phyloP scores from a whole-genome alignment of 2,329 filamentous ascomycete genomes.

The Trichoderma asperellum region DNA sequence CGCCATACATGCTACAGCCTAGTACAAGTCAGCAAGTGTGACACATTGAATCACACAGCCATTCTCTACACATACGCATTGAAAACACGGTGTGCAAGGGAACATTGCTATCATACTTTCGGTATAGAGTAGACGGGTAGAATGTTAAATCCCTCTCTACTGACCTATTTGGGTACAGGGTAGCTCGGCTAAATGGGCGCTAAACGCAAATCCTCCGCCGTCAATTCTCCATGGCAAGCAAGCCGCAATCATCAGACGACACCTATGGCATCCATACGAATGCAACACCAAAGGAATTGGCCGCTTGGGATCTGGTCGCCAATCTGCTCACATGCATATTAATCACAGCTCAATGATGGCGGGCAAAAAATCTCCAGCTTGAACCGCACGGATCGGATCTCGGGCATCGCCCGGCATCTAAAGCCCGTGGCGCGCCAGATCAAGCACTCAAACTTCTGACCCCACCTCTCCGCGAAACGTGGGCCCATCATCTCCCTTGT shows the following conservation, averaged over 20 bases:
- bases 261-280: neutral
- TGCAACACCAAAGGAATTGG: neutral
- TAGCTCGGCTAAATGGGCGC: neutral
- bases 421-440: neutral
- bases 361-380: neutral
- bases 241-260: neutral
- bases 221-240: neutral
- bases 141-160: neutral
- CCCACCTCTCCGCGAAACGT: conserved; percentile 8
- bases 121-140: neutral
- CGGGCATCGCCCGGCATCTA: neutral
- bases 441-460: neutral
- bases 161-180: neutral
- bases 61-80: neutral
- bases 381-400: neutral
- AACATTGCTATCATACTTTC: neutral
- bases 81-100: neutral
- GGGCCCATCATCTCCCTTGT: conserved; percentile 19
- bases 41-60: neutral
- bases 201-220: neutral
- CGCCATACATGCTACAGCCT: neutral
- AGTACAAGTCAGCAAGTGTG: neutral
- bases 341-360: neutral
- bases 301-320: neutral
- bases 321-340: neutral